These are phyloP conservation scores for Arthrobotrys conoides DNA, from an alignment of 2,329 filamentous ascomycete species.

Conservation along the genomic window DNA sequence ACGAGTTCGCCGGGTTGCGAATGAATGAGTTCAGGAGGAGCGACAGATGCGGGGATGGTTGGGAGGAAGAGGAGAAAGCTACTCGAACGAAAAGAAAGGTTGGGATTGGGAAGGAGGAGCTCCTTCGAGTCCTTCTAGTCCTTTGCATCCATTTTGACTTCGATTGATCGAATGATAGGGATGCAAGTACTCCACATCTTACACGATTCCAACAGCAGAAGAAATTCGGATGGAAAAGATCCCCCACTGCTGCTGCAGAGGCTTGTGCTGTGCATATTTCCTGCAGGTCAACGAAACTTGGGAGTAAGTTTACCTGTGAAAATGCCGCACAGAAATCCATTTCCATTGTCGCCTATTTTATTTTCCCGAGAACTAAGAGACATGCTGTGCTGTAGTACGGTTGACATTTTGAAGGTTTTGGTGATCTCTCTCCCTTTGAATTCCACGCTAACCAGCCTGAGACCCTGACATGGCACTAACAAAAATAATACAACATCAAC, in stretches of 20 bases:
- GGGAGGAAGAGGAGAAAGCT: slow-evolving; percentile 33
- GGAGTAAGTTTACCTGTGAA: slow-evolving; percentile 37
- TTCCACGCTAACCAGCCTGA: slow-evolving; percentile 13
- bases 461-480: slow-evolving; percentile 12
- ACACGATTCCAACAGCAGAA: slow-evolving; percentile 44
- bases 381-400: too few relatives aligned
- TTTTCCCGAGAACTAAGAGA: slow-evolving; percentile 25
- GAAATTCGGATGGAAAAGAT: slow-evolving; percentile 56
- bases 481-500: slow-evolving; percentile 31
- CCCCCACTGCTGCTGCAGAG: slow-evolving; percentile 46
- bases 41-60: slow-evolving; percentile 37
- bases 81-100: slow-evolving; percentile 7
- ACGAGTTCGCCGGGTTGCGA: slow-evolving; percentile 57
- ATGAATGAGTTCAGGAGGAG: slow-evolving; percentile 34
- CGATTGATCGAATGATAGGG: neutral
- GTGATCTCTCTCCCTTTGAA: slow-evolving; percentile 1
- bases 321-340: slow-evolving; percentile 59
- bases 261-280: slow-evolving; percentile 42
- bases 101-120: slow-evolving; percentile 38
- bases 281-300: slow-evolving; percentile 42
- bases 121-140: slow-evolving; percentile 26
- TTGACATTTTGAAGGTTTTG: slow-evolving; percentile 1
- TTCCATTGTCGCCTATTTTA: slow-evolving; percentile 39
- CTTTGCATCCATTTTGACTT: too few relatives aligned
- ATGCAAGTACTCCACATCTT: slow-evolving; percentile 42